Base-by-base conservation (phyloP, 306 rosid genomes). In the Gastrolobium villosum region DNA sequence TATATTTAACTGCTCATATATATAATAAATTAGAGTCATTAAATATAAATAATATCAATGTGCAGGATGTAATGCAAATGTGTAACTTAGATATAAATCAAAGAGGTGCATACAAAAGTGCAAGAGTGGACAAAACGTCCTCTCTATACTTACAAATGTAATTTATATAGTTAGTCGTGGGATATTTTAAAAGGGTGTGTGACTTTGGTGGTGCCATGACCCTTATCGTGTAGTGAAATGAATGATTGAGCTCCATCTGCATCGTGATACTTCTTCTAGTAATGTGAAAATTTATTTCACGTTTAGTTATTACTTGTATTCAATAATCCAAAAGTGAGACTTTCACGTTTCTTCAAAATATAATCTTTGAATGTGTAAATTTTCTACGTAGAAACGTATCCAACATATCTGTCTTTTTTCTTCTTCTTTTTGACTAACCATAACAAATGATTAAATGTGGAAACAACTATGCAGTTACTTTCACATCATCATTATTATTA, bases 251-350 rank as follows among this genome's bases (percentile, higher is more conserved):
- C n/a, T n/a, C n/a, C n/a, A 53, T 46, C n/a, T 60, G 14, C 10
- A 54, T 2, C 43, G 31, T 48, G 59, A 70, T 9, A n/a, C 54
- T 50, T 70, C 40, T 72, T 65, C 52, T n/a, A 35, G 8, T 8
- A 15, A 56, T 41, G 26, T 28, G 54, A 37, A 59, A 55, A 72
- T 28, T 3, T 20, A 28, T 30, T 3, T 4, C 44, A n/a, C 46
- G 61, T 49, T 48, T 34, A 48, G 44, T 10, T 37, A 35, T 35
- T 13, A 3, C 4, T 26, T 55, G 9, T 35, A 15, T 50, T 52
- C 35, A 70, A 56, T 57, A 37, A 46, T 62, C 10, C 7, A 49
- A 59, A 62, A 15, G 35, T 45, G 11, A n/a, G 35, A 31, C 45
- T 43, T 44, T 34, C 9, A 4, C 15, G 28, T 48, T 75, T 49